A percentile compares a stretch with the other conserved stretches of the same genome.
These are phyloP conservation scores for Globisporangium barbulae DNA, from an alignment of 352 stramenopile genomes.

Conservation along the genomic window DNA sequence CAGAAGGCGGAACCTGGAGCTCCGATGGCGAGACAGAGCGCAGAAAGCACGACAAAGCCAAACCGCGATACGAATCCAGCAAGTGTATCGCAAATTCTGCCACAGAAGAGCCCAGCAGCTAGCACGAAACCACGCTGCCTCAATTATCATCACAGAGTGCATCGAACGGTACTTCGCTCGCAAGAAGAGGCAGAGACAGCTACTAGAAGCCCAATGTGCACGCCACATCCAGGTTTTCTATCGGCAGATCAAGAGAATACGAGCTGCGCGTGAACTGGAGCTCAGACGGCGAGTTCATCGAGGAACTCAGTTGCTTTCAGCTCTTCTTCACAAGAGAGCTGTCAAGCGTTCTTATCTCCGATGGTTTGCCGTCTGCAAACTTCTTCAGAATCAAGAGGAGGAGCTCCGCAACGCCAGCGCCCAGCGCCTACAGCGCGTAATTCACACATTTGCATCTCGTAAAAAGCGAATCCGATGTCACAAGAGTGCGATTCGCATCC, in stretches of 20 bases:
- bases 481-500: constrained; percentile 11
- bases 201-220: neutral
- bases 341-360: neutral
- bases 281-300: neutral
- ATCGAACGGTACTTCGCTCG: neutral
- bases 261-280: neutral
- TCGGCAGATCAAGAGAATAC: neutral
- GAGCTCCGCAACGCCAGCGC: neutral
- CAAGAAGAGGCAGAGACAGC: neutral
- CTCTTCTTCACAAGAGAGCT: neutral
- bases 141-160: neutral
- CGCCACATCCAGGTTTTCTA: constrained; percentile 5
- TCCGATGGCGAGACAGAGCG: neutral
- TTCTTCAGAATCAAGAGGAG: neutral
- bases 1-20: neutral
- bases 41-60: neutral
- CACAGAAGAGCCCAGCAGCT: neutral
- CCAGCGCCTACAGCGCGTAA: constrained; percentile 14
- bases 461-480: neutral
- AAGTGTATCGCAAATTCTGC: neutral
- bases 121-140: neutral
- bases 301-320: neutral
- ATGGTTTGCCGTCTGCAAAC: neutral
- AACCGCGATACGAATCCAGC: neutral
- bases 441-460: neutral